These are phyloP conservation scores for Rhizopogon vulgaris DNA, from an alignment of 768 basidiomycete species.

Conservation along the genomic window DNA sequence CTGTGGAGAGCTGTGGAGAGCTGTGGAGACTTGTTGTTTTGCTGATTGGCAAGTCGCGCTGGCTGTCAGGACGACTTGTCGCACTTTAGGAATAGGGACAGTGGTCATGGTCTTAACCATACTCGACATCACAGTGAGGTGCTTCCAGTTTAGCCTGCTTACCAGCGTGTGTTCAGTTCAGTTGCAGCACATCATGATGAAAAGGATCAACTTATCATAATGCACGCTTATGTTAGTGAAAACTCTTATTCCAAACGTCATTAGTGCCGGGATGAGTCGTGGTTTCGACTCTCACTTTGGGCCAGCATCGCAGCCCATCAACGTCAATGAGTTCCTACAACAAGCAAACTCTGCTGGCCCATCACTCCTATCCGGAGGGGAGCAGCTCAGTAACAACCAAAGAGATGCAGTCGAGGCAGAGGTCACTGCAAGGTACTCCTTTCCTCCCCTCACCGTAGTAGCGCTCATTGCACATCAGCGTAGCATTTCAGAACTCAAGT, in stretches of 20 bases:
- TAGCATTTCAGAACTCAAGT: slow-evolving; percentile 50
- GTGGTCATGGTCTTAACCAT: too few relatives aligned
- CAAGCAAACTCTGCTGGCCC: slow-evolving; percentile 15
- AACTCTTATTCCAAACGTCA: neutral
- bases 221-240: too few relatives aligned
- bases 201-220: too few relatives aligned
- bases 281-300: slow-evolving; percentile 52
- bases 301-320: slow-evolving; percentile 52
- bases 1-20: too few relatives aligned
- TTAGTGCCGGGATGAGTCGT: slow-evolving; percentile 22
- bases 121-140: too few relatives aligned
- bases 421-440: slow-evolving; percentile 32
- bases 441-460: neutral
- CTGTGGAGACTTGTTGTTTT: too few relatives aligned
- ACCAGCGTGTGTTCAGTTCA: too few relatives aligned
- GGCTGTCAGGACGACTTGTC: too few relatives aligned
- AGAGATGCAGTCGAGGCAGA: slow-evolving; percentile 31
- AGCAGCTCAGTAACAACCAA: slow-evolving; percentile 18
- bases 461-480: slow-evolving; percentile 2
- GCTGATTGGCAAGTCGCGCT: too few relatives aligned
- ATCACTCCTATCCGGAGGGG: slow-evolving; percentile 9
- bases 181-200: too few relatives aligned
- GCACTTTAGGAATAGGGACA: too few relatives aligned
- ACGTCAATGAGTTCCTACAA: slow-evolving; percentile 40
- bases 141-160: too few relatives aligned